Percentiles rank a stretch among this genome's conserved stretches.
These are phyloP conservation scores for Aphanomyces cochlioides DNA, from an alignment of 352 stramenopile species.

Conservation along the genomic window DNA sequence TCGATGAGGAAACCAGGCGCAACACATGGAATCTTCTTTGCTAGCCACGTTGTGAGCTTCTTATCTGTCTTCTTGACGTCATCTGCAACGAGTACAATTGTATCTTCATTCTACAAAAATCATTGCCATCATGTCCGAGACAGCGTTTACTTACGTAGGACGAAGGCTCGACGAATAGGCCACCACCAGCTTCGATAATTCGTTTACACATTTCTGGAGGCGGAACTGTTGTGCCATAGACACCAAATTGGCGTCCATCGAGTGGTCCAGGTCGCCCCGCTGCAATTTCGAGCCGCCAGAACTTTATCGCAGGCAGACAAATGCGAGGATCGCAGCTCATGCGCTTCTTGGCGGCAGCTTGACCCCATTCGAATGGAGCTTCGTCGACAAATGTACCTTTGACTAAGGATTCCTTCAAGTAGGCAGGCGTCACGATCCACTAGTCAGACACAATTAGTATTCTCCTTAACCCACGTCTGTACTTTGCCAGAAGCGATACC, in stretches of 20 bases:
- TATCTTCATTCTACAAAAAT: slow-evolving; percentile 35
- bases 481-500: slow-evolving; percentile 81
- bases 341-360: slow-evolving; percentile 46
- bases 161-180: slow-evolving; percentile 40
- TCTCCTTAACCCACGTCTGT: background rate
- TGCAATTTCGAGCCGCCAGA: slow-evolving; percentile 61
- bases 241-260: slow-evolving; percentile 61
- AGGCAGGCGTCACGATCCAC: slow-evolving; percentile 86
- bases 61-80: slow-evolving; percentile 41
- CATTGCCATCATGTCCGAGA: background rate
- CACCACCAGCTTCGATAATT: slow-evolving; percentile 55
- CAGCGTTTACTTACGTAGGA: background rate
- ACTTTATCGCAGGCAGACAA: slow-evolving; percentile 53
- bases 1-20: slow-evolving; percentile 82
- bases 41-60: slow-evolving; percentile 64
- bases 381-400: slow-evolving; percentile 74
- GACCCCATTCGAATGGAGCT: slow-evolving; percentile 65
- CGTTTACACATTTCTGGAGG: slow-evolving; percentile 79
- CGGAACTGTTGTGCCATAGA: slow-evolving; percentile 69
- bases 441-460: slow-evolving; percentile 30
- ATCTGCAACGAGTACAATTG: slow-evolving; percentile 44
- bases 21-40: slow-evolving; percentile 60
- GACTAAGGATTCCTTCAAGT: slow-evolving; percentile 56
- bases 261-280: slow-evolving; percentile 53
- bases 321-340: slow-evolving; percentile 66